phyloP scores from a whole-genome alignment of 1,139 yeast species.

The Blastobotrys illinoisensis region DNA sequence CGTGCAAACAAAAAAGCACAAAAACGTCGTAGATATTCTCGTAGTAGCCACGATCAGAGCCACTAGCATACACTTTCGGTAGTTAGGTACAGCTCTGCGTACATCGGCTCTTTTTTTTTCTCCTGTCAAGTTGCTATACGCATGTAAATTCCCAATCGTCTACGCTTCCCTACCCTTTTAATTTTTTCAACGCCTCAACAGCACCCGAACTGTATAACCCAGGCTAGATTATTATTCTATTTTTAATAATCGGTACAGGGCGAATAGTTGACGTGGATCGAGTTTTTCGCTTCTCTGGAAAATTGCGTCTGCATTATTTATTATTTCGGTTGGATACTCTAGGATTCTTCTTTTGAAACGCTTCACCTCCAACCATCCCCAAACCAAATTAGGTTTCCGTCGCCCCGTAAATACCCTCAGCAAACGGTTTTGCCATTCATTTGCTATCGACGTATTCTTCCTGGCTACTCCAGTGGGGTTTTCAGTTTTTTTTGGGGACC shows the following conservation, averaged over 20 bases:
- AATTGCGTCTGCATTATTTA: background rate
- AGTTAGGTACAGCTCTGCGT: background rate
- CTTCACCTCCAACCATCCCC: background rate
- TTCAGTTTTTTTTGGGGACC: background rate
- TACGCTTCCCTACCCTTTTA: background rate
- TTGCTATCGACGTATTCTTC: background rate
- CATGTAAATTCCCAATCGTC: background rate
- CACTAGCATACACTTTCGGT: background rate
- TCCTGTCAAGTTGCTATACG: background rate
- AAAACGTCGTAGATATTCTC: too few relatives aligned
- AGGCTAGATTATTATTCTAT: background rate
- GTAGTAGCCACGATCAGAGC: background rate
- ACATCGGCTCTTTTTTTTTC: background rate
- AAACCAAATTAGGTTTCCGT: background rate
- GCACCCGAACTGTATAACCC: background rate
- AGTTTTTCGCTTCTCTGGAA: background rate
- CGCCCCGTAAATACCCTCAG: background rate
- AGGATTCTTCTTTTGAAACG: background rate
- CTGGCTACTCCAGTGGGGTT: background rate
- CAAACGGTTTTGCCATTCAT: background rate
- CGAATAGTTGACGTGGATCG: background rate
- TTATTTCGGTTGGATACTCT: background rate
- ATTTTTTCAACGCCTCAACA: background rate
- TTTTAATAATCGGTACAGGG: background rate
- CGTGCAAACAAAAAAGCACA: too few relatives aligned